Evolutionary conservation across 2,329 filamentous ascomycete genomes (phyloP).

Genomic region (Coleophoma crateriformis): DNA sequence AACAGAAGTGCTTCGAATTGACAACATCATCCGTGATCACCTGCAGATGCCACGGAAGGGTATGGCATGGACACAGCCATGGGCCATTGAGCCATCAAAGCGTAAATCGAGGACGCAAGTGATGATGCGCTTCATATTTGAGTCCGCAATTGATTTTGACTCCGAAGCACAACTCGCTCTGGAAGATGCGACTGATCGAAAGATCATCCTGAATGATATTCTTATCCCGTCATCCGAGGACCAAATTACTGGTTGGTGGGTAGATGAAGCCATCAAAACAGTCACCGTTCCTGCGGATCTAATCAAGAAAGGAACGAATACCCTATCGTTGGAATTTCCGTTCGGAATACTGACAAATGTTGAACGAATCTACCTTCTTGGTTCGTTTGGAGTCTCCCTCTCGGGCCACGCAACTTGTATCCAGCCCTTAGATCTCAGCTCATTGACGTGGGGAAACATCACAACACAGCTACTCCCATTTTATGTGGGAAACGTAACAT

Average conservation of each 20-base stretch:
- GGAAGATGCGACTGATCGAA: constrained; percentile 17
- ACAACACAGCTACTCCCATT: constrained; percentile 22
- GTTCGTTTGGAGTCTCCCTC: constrained; percentile 20
- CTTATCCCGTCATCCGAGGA: constrained; percentile 2
- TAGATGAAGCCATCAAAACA: constrained; percentile 25
- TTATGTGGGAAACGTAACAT: constrained; percentile 23
- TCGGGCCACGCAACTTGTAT: constrained; percentile 4
- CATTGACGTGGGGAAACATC: constrained; percentile 21
- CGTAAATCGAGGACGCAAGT: constrained; percentile 14
- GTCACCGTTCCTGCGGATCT: constrained; percentile 12
- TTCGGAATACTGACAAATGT: constrained; percentile 25
- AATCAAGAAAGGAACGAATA: constrained; percentile 19
- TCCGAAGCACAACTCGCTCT: constrained; percentile 16
- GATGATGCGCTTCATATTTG: constrained; percentile 19
- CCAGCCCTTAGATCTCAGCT: constrained; percentile 1
- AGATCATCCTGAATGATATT: constrained; percentile 16
- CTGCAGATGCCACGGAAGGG: constrained; percentile 21
- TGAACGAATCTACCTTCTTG: constrained; percentile 25
- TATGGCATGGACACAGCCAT: constrained; percentile 22
- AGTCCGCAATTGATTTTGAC: constrained; percentile 11
- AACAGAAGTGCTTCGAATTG: constrained; percentile 23
- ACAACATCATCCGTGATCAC: constrained; percentile 21
- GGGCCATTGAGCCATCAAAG: constrained; percentile 16
- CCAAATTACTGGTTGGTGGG: constrained; percentile 18
- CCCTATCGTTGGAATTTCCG: constrained; percentile 16